A percentile compares a stretch with the other conserved stretches of the same genome.
These are phyloP conservation scores for Corylus heterophylla DNA, from an alignment of 306 rosid species.

Conservation along the genomic window DNA sequence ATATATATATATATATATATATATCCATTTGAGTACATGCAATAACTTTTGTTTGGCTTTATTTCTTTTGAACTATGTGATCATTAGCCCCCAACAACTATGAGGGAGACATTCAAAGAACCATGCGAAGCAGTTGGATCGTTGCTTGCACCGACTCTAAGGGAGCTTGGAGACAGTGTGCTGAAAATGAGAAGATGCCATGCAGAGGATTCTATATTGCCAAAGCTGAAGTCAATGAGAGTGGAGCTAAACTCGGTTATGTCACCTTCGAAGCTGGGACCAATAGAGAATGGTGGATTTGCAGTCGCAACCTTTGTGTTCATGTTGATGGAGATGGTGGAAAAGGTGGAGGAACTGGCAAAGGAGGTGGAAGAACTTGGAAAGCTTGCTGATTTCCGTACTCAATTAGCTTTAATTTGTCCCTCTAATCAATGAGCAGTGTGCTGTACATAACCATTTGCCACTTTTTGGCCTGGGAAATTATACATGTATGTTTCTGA, in stretches of 20 bases:
- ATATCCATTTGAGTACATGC: background rate
- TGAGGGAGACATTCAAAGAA: slow-evolving; percentile 38
- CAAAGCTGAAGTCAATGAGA: slow-evolving; percentile 51
- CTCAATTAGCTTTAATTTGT: background rate
- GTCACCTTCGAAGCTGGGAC: slow-evolving; percentile 31
- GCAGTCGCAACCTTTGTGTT: slow-evolving; percentile 50
- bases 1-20: too few relatives aligned
- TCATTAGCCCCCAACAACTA: slow-evolving; percentile 34
- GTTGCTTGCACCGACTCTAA: slow-evolving; percentile 40
- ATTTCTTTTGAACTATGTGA: background rate
- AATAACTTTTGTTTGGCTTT: background rate
- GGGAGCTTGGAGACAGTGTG: slow-evolving; percentile 73
- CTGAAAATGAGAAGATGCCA: slow-evolving; percentile 56
- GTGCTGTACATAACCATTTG: background rate
- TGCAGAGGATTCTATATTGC: slow-evolving; percentile 27
- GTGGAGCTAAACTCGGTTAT: slow-evolving; percentile 41
- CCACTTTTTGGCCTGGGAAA: slow-evolving; percentile 1
- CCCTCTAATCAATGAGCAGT: background rate
- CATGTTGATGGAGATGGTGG: slow-evolving; percentile 50
- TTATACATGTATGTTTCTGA: background rate
- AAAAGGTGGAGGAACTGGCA: slow-evolving; percentile 58
- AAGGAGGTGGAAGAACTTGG: slow-evolving; percentile 67
- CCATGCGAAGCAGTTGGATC: slow-evolving; percentile 53
- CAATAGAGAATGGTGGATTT: background rate
- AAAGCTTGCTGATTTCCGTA: slow-evolving; percentile 48